These are phyloP conservation scores for Ceratocystis alfenasii DNA, from an alignment of 2,329 filamentous ascomycete species.

Conservation along the genomic window DNA sequence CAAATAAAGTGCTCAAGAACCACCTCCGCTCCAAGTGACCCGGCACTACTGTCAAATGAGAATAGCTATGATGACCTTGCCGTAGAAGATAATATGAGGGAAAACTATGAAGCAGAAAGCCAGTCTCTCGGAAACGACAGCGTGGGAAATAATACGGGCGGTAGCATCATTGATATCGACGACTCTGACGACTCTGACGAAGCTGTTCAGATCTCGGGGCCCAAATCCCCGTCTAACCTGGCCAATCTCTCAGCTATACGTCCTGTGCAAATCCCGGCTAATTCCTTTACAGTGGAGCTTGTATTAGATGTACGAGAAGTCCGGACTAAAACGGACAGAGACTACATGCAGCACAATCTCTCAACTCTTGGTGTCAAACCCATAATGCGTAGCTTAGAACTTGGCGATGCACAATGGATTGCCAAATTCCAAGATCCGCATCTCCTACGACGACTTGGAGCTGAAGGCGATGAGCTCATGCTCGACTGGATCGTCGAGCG, in stretches of 20 bases:
- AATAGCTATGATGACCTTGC: neutral
- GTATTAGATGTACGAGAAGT: slow-evolving; percentile 66
- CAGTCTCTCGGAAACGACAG: neutral
- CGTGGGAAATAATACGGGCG: no score
- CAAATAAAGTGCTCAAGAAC: neutral
- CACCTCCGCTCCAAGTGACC: neutral
- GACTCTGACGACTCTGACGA: neutral
- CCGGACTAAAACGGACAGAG: slow-evolving; percentile 57
- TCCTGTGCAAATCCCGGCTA: slow-evolving; percentile 50
- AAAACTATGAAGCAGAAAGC: neutral
- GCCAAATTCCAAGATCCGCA: slow-evolving; percentile 54
- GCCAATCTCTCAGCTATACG: slow-evolving; percentile 37
- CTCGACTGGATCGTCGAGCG: slow-evolving; percentile 73
- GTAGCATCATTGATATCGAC: neutral
- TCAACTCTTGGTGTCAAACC: slow-evolving; percentile 52
- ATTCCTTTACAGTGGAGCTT: slow-evolving; percentile 59
- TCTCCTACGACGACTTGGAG: slow-evolving; percentile 44
- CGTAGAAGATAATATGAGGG: neutral
- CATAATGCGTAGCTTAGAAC: slow-evolving; percentile 54
- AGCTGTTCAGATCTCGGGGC: neutral
- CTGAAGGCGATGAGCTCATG: slow-evolving; percentile 57
- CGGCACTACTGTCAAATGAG: neutral
- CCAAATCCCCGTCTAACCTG: neutral
- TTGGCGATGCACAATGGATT: slow-evolving; percentile 70
- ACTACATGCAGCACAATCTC: slow-evolving; percentile 65